Evolutionary conservation across 1,284 basidiomycete genomes (phyloP).

Genomic region (Rhodotorula sp.): DNA sequence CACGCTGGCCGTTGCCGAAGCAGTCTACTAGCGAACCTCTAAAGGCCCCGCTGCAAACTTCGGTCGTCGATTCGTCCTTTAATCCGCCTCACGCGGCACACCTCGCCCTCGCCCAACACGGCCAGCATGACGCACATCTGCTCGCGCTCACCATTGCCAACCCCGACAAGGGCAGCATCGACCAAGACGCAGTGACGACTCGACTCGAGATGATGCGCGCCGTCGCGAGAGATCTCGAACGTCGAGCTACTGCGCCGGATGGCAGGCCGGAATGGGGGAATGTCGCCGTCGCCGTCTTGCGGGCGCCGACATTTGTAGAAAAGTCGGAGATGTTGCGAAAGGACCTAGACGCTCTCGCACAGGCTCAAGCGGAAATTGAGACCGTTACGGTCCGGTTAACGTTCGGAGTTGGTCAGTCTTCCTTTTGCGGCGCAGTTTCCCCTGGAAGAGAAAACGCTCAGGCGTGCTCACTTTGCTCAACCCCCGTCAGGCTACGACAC

Average conservation of each 20-base stretch:
- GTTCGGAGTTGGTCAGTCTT: slow-evolving; percentile 60
- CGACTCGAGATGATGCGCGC: slow-evolving; percentile 49
- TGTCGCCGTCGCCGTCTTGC: slow-evolving; percentile 75
- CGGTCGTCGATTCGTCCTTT: slow-evolving; percentile 85
- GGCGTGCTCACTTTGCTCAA: neutral
- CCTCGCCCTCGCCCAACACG: slow-evolving; percentile 63
- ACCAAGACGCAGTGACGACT: slow-evolving; percentile 58
- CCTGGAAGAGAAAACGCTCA: too few relatives aligned
- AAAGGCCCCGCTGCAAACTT: slow-evolving; percentile 46
- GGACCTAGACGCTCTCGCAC: slow-evolving; percentile 11
- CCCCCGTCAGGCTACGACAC: slow-evolving; percentile 62
- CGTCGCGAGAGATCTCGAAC: slow-evolving; percentile 41
- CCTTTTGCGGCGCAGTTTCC: neutral
- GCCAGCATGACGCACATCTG: slow-evolving; percentile 67
- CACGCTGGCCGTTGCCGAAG: slow-evolving; percentile 42
- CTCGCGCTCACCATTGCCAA: slow-evolving; percentile 84
- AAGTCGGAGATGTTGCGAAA: slow-evolving; percentile 65
- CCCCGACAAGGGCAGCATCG: slow-evolving; percentile 66
- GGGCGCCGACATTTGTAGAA: slow-evolving; percentile 83
- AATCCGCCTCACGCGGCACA: slow-evolving; percentile 92
- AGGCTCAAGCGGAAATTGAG: neutral
- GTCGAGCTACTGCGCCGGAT: slow-evolving; percentile 29
- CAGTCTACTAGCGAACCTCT: neutral
- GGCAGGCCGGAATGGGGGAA: slow-evolving; percentile 50
- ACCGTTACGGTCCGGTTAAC: slow-evolving; percentile 54